A percentile compares a stretch with the other conserved stretches of the same genome.
phyloP scores from a whole-genome alignment of 345 rosid species.

The Hibiscus trionum region DNA sequence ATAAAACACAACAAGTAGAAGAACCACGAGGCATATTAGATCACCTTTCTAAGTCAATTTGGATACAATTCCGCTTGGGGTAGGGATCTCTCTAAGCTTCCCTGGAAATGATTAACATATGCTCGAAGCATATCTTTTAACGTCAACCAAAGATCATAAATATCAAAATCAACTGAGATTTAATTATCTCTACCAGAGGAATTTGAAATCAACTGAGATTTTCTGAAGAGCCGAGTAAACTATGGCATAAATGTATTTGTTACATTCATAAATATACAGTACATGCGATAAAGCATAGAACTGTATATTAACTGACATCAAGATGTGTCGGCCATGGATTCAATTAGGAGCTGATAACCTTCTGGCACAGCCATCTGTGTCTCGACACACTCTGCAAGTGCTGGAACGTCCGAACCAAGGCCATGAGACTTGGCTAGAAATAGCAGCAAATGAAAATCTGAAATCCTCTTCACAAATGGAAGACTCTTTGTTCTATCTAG shows the following conservation, averaged over 20 bases:
- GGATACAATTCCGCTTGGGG: too few species aligned
- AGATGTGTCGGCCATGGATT: slow-evolving; percentile 62
- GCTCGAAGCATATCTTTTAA: too few species aligned
- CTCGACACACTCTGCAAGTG: slow-evolving; percentile 60
- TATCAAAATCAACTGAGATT: too few species aligned
- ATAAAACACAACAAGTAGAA: too few species aligned
- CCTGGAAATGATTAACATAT: too few species aligned
- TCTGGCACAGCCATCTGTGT: slow-evolving; percentile 58
- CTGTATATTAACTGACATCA: slow-evolving; percentile 21
- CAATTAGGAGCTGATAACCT: slow-evolving; percentile 78
- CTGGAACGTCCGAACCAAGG: slow-evolving; percentile 64
- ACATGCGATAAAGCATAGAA: not conserved
- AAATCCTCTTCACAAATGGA: slow-evolving; percentile 74
- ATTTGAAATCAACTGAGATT: not conserved
- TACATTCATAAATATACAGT: not conserved
- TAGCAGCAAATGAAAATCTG: slow-evolving; percentile 85
- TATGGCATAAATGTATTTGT: not conserved
- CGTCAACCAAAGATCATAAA: too few species aligned
- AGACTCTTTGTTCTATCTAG: slow-evolving; percentile 57
- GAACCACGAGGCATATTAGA: too few species aligned
- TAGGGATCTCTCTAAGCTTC: too few species aligned
- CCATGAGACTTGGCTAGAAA: slow-evolving; percentile 66
- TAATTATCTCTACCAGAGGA: not conserved
- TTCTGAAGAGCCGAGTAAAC: not conserved
- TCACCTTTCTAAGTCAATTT: too few species aligned